Evolutionary conservation across 1,284 basidiomycete genomes (phyloP).

Genomic region (Cryptococcus hybrid): DNA sequence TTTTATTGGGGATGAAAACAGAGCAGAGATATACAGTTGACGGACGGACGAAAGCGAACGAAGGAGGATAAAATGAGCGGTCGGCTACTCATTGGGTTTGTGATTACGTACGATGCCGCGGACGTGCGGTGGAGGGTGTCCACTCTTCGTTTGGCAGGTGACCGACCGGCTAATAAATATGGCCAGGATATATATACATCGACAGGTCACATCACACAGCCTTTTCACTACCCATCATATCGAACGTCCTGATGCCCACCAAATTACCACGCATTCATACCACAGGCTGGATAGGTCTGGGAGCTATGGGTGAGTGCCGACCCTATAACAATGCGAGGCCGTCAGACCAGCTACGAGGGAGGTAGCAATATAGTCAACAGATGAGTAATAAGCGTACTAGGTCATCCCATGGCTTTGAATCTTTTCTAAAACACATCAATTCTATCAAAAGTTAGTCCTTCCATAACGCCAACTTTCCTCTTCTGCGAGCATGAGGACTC

Average conservation of each 20-base stretch:
- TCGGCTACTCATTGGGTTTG: no score
- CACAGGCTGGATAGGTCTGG: slow-evolving; percentile 47
- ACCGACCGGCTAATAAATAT: no score
- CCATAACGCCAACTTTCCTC: slow-evolving; percentile 23
- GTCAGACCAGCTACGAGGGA: neutral
- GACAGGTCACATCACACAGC: no score
- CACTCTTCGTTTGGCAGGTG: no score
- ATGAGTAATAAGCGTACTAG: slow-evolving; percentile 9
- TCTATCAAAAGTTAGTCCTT: slow-evolving; percentile 13
- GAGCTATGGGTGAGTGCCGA: slow-evolving; percentile 42
- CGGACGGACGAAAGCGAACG: no score
- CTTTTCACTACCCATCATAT: no score
- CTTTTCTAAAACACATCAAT: slow-evolving; percentile 39
- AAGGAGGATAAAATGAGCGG: no score
- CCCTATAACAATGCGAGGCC: neutral
- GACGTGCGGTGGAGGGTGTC: no score
- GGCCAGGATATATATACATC: no score
- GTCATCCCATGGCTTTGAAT: slow-evolving; percentile 46
- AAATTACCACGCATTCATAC: slow-evolving; percentile 8
- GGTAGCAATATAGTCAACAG: neutral
- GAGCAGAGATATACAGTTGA: neutral
- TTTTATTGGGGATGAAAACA: neutral
- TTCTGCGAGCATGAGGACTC: slow-evolving; percentile 44
- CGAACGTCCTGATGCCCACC: neutral
- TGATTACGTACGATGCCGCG: no score